phyloP scores from a whole-genome alignment of 306 rosid species.

The Begonia fuchsioides region DNA sequence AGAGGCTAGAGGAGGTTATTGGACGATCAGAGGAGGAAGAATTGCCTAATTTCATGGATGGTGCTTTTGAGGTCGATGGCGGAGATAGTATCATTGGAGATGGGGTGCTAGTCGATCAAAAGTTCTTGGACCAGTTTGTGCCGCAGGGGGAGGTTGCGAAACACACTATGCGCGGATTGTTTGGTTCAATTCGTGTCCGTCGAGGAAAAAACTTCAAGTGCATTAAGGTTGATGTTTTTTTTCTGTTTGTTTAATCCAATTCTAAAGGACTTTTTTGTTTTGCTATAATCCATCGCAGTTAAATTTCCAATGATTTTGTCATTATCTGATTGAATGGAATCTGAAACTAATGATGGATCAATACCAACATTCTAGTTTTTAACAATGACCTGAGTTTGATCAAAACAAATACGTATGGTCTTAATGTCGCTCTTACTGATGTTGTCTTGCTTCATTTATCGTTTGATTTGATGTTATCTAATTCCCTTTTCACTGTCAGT shows the following conservation, averaged over 20 bases:
- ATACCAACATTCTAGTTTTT: too few relatives aligned
- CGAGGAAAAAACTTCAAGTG: constrained; percentile 37
- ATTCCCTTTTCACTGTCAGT: not conserved
- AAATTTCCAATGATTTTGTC: too few relatives aligned
- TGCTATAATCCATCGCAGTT: not conserved
- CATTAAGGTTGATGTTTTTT: constrained; percentile 27
- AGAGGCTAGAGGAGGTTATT: constrained; percentile 41
- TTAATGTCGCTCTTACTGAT: too few relatives aligned
- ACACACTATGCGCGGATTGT: constrained; percentile 69
- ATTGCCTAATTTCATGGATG: constrained; percentile 39
- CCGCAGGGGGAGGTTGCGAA: constrained; percentile 31
- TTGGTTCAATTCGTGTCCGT: constrained; percentile 37
- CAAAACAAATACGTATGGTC: too few relatives aligned
- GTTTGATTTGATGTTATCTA: too few relatives aligned
- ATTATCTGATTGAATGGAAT: too few relatives aligned
- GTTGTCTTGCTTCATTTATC: too few relatives aligned
- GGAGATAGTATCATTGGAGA: constrained; percentile 19
- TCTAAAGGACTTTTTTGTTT: constrained; percentile 4
- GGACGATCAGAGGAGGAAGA: constrained; percentile 72
- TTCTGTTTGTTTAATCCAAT: not conserved
- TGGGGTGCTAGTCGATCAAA: constrained; percentile 19
- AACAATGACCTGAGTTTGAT: too few relatives aligned
- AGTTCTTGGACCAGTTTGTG: constrained; percentile 34
- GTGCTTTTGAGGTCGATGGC: constrained; percentile 66
- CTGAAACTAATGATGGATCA: too few relatives aligned